These are phyloP conservation scores for Fraxinus sp. DNA, from an alignment of 305 asterid species.

Conservation along the genomic window DNA sequence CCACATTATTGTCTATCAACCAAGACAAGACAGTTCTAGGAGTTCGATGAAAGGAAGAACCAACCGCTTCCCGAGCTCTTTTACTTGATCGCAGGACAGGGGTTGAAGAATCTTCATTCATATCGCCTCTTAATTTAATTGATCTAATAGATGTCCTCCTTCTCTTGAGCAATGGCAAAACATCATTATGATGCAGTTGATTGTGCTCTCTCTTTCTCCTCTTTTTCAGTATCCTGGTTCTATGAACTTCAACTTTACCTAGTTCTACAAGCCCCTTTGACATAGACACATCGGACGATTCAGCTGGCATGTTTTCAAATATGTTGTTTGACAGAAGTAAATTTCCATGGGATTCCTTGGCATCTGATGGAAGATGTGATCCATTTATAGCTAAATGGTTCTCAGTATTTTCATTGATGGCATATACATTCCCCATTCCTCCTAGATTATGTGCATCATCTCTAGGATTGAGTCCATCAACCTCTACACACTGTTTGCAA, in stretches of 20 bases:
- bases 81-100: conserved; percentile 43
- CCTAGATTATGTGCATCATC: conserved; percentile 17
- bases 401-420: conserved; percentile 22
- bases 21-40: conserved; percentile 69
- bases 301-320: conserved; percentile 16
- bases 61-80: conserved; percentile 43
- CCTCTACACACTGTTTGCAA: conserved; percentile 43
- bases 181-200: conserved; percentile 23
- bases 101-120: conserved; percentile 35
- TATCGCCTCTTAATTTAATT: conserved; percentile 28
- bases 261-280: conserved; percentile 26
- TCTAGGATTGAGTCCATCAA: conserved; percentile 16
- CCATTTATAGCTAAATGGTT: conserved; percentile 20
- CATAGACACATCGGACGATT: conserved; percentile 24
- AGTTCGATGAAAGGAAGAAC: conserved; percentile 46
- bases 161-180: conserved; percentile 29
- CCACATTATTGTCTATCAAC: conserved; percentile 68
- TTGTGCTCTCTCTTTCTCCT: conserved; percentile 31
- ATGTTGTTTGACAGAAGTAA: conserved; percentile 8
- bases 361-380: conserved; percentile 32
- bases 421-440: conserved; percentile 12
- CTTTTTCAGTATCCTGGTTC: conserved; percentile 30
- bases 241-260: conserved; percentile 26
- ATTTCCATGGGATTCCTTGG: conserved; percentile 27
- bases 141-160: conserved; percentile 33